These are phyloP conservation scores for Solanum arcanum DNA, from an alignment of 257 asterid genomes.

Conservation along the genomic window DNA sequence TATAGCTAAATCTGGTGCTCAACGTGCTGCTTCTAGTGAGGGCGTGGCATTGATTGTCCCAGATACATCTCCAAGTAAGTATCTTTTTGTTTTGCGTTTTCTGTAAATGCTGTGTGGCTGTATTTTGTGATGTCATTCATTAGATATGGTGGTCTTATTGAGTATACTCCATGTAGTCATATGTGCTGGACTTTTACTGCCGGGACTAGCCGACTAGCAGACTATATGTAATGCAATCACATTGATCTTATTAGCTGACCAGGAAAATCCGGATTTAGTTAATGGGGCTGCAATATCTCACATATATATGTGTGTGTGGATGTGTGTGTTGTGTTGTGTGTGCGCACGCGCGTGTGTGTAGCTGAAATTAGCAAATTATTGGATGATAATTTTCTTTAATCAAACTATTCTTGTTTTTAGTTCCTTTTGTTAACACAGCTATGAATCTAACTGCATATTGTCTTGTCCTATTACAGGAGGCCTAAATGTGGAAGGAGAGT, in stretches of 20 bases:
- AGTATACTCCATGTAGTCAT: neutral
- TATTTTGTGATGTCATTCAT: neutral
- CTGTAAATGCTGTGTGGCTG: neutral
- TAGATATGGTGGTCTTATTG: neutral
- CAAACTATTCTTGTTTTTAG: neutral
- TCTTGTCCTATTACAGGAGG: constrained; percentile 53
- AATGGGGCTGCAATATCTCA: neutral
- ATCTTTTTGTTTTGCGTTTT: neutral
- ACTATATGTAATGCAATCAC: neutral
- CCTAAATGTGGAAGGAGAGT: constrained; percentile 88
- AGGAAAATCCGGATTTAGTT: neutral
- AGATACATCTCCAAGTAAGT: constrained; percentile 93
- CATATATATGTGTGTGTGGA: neutral
- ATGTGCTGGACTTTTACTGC: neutral
- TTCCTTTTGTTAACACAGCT: neutral
- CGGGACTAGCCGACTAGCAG: too few species aligned
- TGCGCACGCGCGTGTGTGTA: too few species aligned
- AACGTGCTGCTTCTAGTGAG: constrained; percentile 79
- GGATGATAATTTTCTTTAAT: neutral
- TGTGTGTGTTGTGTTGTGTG: too few species aligned
- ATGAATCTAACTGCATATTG: neutral
- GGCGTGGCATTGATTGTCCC: constrained; percentile 65
- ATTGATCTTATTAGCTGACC: neutral
- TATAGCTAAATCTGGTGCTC: constrained; percentile 85
- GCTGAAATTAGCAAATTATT: neutral